These are phyloP conservation scores for Naumovozyma baii DNA, from an alignment of 805 yeast genomes.

Conservation along the genomic window DNA sequence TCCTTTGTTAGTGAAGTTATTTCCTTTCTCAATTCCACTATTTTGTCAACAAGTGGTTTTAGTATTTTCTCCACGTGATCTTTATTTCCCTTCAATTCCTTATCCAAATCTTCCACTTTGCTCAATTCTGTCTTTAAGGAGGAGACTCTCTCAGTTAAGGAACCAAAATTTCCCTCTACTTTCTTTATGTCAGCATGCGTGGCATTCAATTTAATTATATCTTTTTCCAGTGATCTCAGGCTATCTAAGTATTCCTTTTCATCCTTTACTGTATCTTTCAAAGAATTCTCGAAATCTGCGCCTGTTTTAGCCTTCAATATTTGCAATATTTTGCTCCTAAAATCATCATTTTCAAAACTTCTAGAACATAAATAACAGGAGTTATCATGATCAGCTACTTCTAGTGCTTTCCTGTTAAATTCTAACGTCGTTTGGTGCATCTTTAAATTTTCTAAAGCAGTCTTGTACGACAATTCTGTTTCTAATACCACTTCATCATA, in stretches of 20 bases:
- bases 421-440: conserved; percentile 58
- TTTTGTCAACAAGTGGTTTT: conserved; percentile 23
- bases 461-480: conserved; percentile 52
- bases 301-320: conserved; percentile 28
- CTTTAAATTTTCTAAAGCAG: conserved; percentile 55
- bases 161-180: background rate
- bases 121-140: conserved; percentile 16
- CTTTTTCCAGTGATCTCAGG: conserved; percentile 17
- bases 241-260: conserved; percentile 26
- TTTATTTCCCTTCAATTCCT: conserved; percentile 9
- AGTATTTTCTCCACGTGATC: conserved; percentile 17
- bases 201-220: conserved; percentile 11
- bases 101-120: conserved; percentile 24
- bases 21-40: conserved; percentile 22
- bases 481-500: conserved; percentile 44
- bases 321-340: conserved; percentile 18
- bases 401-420: conserved; percentile 62
- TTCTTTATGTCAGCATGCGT: conserved; percentile 2
- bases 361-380: conserved; percentile 69
- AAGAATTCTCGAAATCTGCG: conserved; percentile 26
- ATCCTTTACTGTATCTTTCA: conserved; percentile 28
- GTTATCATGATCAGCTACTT: conserved; percentile 45
- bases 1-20: conserved; percentile 14
- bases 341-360: conserved; percentile 39
- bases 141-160: conserved; percentile 4